These are phyloP conservation scores for Wickerhamiella galacta DNA, from an alignment of 805 yeast genomes.

Conservation along the genomic window DNA sequence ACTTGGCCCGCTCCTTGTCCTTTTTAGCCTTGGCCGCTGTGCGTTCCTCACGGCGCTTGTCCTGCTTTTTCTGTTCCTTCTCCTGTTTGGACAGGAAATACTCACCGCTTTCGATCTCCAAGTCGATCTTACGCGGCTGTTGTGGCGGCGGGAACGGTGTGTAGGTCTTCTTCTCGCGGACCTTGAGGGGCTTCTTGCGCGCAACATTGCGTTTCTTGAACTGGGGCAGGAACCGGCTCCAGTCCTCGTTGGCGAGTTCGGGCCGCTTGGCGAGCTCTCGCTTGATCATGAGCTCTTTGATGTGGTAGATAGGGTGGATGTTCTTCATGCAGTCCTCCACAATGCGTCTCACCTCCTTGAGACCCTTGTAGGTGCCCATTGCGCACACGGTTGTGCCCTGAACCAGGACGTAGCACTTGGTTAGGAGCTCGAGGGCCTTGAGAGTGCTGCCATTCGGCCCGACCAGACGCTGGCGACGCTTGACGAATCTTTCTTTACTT, in stretches of 20 bases:
- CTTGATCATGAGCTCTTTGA: slow-evolving; percentile 93
- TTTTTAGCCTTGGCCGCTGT: slow-evolving; percentile 47
- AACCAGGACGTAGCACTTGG: slow-evolving; percentile 89
- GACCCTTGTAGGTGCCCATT: slow-evolving; percentile 91
- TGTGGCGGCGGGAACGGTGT: slow-evolving; percentile 99
- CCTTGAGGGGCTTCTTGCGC: slow-evolving; percentile 68
- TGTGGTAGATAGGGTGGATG: slow-evolving; percentile 93
- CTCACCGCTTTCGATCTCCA: slow-evolving; percentile 96
- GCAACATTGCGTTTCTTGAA: slow-evolving; percentile 94
- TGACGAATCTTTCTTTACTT: slow-evolving; percentile 85
- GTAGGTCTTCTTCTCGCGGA: slow-evolving; percentile 58
- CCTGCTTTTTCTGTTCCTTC: slow-evolving; percentile 51
- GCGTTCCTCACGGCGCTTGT: slow-evolving; percentile 67
- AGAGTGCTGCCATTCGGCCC: slow-evolving; percentile 96
- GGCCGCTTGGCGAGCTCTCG: slow-evolving; percentile 91
- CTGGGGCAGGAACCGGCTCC: slow-evolving; percentile 92
- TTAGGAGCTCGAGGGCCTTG: slow-evolving; percentile 83
- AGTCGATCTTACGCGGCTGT: slow-evolving; percentile 89
- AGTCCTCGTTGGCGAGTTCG: slow-evolving; percentile 86
- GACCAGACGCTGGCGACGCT: slow-evolving; percentile 87
- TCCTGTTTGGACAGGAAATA: slow-evolving; percentile 82
- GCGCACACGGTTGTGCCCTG: slow-evolving; percentile 95
- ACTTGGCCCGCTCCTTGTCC: slow-evolving; percentile 56
- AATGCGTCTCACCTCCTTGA: slow-evolving; percentile 80
- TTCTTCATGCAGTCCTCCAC: slow-evolving; percentile 97